A percentile compares a stretch with the other conserved stretches of the same genome.
Conservation (phyloP, 2,329 filamentous ascomycete genomes). For the Orbilia quercus region DNA sequence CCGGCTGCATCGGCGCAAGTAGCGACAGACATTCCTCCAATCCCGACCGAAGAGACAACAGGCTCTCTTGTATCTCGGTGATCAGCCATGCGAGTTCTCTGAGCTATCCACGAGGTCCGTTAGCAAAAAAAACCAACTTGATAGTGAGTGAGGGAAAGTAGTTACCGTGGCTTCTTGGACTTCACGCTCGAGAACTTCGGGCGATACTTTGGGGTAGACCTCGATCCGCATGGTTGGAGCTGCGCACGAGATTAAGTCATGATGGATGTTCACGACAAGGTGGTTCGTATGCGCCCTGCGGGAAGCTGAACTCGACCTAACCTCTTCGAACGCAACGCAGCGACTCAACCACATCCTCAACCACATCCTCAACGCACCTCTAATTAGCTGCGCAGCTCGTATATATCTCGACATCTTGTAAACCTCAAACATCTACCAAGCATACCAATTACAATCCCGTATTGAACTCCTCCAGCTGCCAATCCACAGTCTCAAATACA, state of each 20-base stretch:
- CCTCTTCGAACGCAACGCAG: background rate
- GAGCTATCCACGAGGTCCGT: slow-evolving; percentile 62
- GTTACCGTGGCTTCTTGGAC: slow-evolving; percentile 46
- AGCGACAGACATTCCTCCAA: slow-evolving; percentile 90
- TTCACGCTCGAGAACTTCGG: slow-evolving; percentile 44
- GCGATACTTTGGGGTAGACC: slow-evolving; percentile 42
- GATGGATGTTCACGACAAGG: slow-evolving; percentile 1
- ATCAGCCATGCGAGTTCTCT: slow-evolving; percentile 75
- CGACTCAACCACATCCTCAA: slow-evolving; percentile 6
- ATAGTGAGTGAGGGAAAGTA: background rate
- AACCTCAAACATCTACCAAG: no score
- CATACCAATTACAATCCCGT: no score
- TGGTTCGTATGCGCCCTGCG: background rate
- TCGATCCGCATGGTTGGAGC: slow-evolving; percentile 44
- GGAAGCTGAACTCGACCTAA: slow-evolving; percentile 5
- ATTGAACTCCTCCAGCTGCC: no score
- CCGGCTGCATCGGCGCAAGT: slow-evolving; percentile 83
- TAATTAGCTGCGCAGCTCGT: slow-evolving; percentile 9
- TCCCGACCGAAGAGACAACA: slow-evolving; percentile 73
- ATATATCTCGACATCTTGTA: background rate
- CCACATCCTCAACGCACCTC: slow-evolving; percentile 23
- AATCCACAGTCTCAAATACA: background rate
- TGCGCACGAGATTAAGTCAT: slow-evolving; percentile 17
- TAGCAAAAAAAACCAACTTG: background rate
- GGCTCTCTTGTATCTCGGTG: slow-evolving; percentile 70